Evolutionary conservation across 306 rosid species (phyloP), one percentile per base, ranked within the genome.

Genomic region (Citrullus mucosospermus): DNA sequence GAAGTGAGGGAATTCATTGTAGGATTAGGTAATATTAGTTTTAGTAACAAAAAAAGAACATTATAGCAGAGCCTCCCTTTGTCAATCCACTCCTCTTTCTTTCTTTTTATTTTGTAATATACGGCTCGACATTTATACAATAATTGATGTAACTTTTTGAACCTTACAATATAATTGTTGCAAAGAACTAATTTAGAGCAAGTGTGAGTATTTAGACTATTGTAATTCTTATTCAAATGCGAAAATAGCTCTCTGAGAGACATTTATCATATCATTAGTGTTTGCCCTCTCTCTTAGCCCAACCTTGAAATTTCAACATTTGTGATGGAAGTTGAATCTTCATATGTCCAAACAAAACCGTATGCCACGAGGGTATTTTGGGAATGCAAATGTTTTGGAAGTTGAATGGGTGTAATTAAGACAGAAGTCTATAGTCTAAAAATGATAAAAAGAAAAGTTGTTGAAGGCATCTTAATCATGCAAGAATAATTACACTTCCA

Each of bases 1-100:
- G 67, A 83, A 76, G 75, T 34, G 83, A 79, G 46, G 30, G 70
- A 75, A 87, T 81, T 81, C 85, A 78, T 78, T 83, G 77, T 82
- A 75, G 82, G 82, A 77, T 60, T 84, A 30, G 57, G 46, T 58
- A 73, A 80, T 12, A 61, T 65, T 82, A 57, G 73, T 84, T 85
- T 58, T 48, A 72, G 69, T 66, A 66, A 57, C 78, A 65, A 74
- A 22, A 69, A 75, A 53, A 54, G 51, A 75, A 53, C 66, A 22
- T 55, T 28, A 53, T n/a, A 55, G 48, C 53, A 75, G 66, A 75
- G 50, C 13, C 51, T 48, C 25, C 18, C 62, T 48, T 14, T 44
- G 77, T 71, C 57, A 17, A 44, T 34, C 38, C 38, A 34, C 38
- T 34, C 38, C 38, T 2, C 6, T 36, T 5, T 13, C 20, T 38